A percentile compares a stretch with the other conserved stretches of the same genome.
Evolutionary conservation across 2,329 filamentous ascomycete genomes (phyloP).

Genomic region (Cladosporium velox): DNA sequence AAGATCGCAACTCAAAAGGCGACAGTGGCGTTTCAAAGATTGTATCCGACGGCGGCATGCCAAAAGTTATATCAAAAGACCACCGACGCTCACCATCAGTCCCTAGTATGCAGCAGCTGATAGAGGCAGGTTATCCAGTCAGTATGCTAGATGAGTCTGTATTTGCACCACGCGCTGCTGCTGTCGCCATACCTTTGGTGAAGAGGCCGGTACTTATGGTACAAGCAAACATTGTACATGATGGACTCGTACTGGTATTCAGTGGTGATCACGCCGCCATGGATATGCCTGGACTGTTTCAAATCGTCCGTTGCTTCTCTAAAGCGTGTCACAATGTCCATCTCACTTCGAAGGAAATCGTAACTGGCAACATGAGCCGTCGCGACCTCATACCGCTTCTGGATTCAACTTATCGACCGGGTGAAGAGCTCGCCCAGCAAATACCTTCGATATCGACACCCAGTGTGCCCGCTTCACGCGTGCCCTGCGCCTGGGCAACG

Average conservation of each 20-base stretch:
- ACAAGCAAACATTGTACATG: background rate
- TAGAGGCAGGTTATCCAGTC: background rate
- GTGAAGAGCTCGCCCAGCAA: background rate
- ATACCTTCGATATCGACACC: background rate
- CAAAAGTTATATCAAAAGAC: background rate
- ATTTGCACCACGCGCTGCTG: background rate
- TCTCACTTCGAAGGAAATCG: background rate
- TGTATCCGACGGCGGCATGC: too few species aligned
- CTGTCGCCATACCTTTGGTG: background rate
- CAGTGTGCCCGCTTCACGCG: background rate
- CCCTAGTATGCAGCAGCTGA: background rate
- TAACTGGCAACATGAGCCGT: background rate
- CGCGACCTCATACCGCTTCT: background rate
- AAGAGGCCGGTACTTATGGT: background rate
- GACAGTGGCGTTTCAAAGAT: background rate
- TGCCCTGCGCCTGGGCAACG: background rate
- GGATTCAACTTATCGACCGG: background rate
- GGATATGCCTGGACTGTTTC: background rate
- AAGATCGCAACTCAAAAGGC: background rate
- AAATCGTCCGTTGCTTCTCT: background rate
- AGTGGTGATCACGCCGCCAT: background rate
- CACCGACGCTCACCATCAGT: background rate
- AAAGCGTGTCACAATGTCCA: background rate
- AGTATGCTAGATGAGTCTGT: background rate
- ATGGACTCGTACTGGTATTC: background rate